Evolutionary conservation across 2,329 filamentous ascomycete species (phyloP), one percentile per base, ranked within the genome.

Genomic region (Claviceps fusiformis): DNA sequence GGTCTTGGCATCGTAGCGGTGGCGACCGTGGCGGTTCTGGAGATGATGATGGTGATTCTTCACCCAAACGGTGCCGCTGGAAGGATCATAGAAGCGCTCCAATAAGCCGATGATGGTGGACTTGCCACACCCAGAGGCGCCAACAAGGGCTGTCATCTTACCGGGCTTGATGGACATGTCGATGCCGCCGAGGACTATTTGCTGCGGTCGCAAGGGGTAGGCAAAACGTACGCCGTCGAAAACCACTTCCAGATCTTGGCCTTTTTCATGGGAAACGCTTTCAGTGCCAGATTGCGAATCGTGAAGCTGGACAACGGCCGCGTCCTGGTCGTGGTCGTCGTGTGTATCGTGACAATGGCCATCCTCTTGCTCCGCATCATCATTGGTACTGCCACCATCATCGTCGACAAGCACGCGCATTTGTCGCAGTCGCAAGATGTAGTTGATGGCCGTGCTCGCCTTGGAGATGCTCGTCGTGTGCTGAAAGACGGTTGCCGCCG

Each of bases 141-240:
- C 56, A 19, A 57, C 56, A 11, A 55, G 49, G 15, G 56, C 56
- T 2, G 35, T 50, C 44, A 53, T 47, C 6, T 52, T 39, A 10
- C 52, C 43, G 7, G 72, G 69, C 37, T 65, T 57, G 53, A 79
- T 73, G 52, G 57, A 56, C 46, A 75, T 68, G 44, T 70, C 61
- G 13, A 77, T 67, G 7, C 70, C 66, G 24, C 69, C 62, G 19
- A 74, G 63, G 56, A 72, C 65, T 54, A 68, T 63, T 6, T 67
- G 50, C 57, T 63, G 58, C 10, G 70, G 65, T 13, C 70, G 62
- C 41, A 68, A 60, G 4, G 81, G 79, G 57, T 86, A 86, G 1
- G 79, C 70, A 63, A 86, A 85, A 13, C 71, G 64, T 11, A 85
- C 71, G 10, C 76, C 65, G 17, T 73, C 68, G 57, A 82, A 76